Base-by-base conservation (phyloP, 352 stramenopile genomes). In the Thraustochytrium sp. region DNA sequence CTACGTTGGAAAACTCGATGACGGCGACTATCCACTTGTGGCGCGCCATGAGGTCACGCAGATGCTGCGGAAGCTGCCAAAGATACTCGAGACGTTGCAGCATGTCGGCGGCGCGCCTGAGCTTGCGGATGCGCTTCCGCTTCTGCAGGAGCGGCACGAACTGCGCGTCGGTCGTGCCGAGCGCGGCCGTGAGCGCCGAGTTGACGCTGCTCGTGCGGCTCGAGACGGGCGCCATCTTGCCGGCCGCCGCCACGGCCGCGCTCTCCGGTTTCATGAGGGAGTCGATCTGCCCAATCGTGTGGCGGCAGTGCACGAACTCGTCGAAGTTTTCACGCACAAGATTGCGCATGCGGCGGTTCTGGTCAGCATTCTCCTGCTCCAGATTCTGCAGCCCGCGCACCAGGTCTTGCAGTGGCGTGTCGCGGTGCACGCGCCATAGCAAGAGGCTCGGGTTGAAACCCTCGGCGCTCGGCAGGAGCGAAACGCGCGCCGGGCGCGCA, bases 281-380 rank as follows among this genome's bases (percentile, higher is more conserved):
- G 11, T 82, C 40, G 36, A 82, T 82, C 9, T 73, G 56, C 11
- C 74, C 74, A 49, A 82, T 82, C 11, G 74, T 82, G 31, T 54
- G n/a, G 51, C 74, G 51, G 42, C 74, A 82, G 54, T 82, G 74
- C 26, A 82, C 74, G 44, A 82, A 82, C 18, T 76, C 51, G 31
- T 82, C 74, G 78, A 82, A 82, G 46, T 82, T 82, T 16, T 82
- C 74, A 5, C 65, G 49, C 11, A 82, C 74, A 16, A 82, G 74
- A 48, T 56, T 54, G 16, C 37, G 18, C 74, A 82, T 82, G 31
- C 37, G 37, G 0, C 37, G 26, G 18, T 49, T 76, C 29, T 82
- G 74, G 42, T 82, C 74, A 26, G 78, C 74, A 38, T 65, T 76
- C 13, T 76, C 51, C n/a, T 56, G 18, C 29, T 82, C 53, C 9